Base-by-base conservation (phyloP, 305 asterid species). In the Fraxinus floribunda region DNA sequence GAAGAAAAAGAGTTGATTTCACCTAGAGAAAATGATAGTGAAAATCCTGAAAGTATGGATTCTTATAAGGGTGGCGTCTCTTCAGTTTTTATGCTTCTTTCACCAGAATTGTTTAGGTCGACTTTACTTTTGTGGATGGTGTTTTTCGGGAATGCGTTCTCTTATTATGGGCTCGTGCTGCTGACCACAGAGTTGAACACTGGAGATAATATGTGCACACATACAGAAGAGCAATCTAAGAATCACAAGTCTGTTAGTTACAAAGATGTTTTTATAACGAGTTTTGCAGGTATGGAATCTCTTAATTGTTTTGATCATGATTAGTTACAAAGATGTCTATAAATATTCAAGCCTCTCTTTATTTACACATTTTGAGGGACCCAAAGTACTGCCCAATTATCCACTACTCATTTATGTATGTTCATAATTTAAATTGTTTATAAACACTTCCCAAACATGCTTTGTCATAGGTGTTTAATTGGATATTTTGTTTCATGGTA, bases 141-240 rank as follows among this genome's bases (percentile, higher is more conserved):
- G 26, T 91, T 85, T 86, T 93, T 93, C 18, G 93, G 93, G 81
- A 92, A 91, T 84, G 93, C 95, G 26, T 93, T 93, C 81, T 85
- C 93, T 60, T 92, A 93, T 86, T 92, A 92, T 76, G 97, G 97
- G 78, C 85, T 92, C 18, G 93, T 93, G 81, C 85, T 92, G 86
- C 93, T 93, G 88, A 92, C 93, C 64, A 89, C 98, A 44, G 91
- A 91, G 84, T 74, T 93, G 78, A 92, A 87, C 91, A 89, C 81
- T 62, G 85, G 84, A 24, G 79, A 85, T 60, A 87, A 73, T 79
- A 82, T 64, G 71, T 92, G 97, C 80, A 46, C 38, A 77, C 76
- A 86, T 3, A 78, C 82, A 60, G 78, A 81, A 78, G 82, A 44
- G 41, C 84, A 66, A 36, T 78, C 84, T 66, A 86, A 83, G 78